Base-by-base conservation (phyloP, 352 stramenopile species). In the Elongisporangium prolatum region DNA sequence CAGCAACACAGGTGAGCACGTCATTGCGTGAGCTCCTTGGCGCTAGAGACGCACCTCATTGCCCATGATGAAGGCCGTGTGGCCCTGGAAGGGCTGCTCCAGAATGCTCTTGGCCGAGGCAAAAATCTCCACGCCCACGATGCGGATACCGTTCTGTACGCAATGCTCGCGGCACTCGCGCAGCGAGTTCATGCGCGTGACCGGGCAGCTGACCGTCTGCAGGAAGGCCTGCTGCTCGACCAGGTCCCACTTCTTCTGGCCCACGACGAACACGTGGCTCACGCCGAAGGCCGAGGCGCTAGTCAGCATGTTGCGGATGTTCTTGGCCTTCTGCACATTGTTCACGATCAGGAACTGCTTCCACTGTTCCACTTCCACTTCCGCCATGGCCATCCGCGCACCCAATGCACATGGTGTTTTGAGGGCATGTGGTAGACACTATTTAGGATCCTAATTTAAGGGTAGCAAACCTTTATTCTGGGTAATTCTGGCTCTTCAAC, bases 51-150 rank as follows among this genome's bases (percentile, higher is more conserved):
- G 17, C 37, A 89, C 87, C 75, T 99, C 95, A 65, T 99, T 99
- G 48, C 95, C 95, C 82, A 98, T 95, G 53, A 98, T 97, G 56
- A 99, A 96, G 1, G 93, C 95, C 21, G 89, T 95, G 48, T 92
- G 79, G 37, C 79, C 80, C 28, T 80, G 77, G 53, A 95, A 90
- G 22, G 91, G 80, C 34, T 56, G 63, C 38, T 95, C 81, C 5
- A 83, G 54, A 13, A 96, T 73, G 58, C 79, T 82, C 56, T 88
- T 74, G 8, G 94, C 91, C 28, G 79, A 62, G 18, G 80, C 66
- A 68, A 97, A 80, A 63, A 99, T 98, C 76, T 99, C 96, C 2
- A 99, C 91, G 20, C 94, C 96, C 47, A 97, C 67, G 59, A 99
- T 87, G 18, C 72, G 76, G 56, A 97, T 97, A 14, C 56, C 47